These are phyloP conservation scores for Metschnikowia amazonensis DNA, from an alignment of 805 yeast species.

Conservation along the genomic window DNA sequence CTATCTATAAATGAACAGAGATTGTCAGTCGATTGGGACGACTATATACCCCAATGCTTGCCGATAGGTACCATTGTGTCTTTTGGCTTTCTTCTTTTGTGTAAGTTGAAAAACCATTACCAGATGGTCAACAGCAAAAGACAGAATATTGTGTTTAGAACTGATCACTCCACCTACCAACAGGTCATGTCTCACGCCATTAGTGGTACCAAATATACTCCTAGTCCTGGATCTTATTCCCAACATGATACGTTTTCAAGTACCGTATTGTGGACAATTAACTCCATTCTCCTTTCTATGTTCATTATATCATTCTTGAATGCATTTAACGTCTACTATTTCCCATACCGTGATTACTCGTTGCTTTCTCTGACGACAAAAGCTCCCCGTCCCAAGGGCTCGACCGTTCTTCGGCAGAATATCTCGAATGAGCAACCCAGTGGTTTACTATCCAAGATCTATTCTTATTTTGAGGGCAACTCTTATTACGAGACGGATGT, in stretches of 20 bases:
- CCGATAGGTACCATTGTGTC: constrained; percentile 28
- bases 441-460: constrained; percentile 12
- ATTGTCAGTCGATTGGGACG: constrained; percentile 42
- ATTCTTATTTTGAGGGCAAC: constrained; percentile 16
- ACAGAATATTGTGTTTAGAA: constrained; percentile 31
- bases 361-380: constrained; percentile 26
- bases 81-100: constrained; percentile 19
- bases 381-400: constrained; percentile 23
- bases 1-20: constrained; percentile 35
- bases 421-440: constrained; percentile 11
- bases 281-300: constrained; percentile 12
- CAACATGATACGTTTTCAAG: constrained; percentile 9
- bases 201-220: constrained; percentile 7
- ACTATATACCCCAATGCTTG: constrained; percentile 29
- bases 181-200: constrained; percentile 22
- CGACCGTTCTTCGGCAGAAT: constrained; percentile 21
- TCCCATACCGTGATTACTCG: constrained; percentile 28
- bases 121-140: constrained; percentile 24
- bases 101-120: constrained; percentile 25
- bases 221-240: constrained; percentile 1
- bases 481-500: constrained; percentile 18
- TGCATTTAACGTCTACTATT: constrained; percentile 14
- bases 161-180: constrained; percentile 35
- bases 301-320: constrained; percentile 18
- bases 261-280: constrained; percentile 19